Percentiles rank a stretch among this genome's conserved stretches.
These are phyloP conservation scores for Neobulgaria alba DNA, from an alignment of 2,329 filamentous ascomycete genomes.

Conservation along the genomic window DNA sequence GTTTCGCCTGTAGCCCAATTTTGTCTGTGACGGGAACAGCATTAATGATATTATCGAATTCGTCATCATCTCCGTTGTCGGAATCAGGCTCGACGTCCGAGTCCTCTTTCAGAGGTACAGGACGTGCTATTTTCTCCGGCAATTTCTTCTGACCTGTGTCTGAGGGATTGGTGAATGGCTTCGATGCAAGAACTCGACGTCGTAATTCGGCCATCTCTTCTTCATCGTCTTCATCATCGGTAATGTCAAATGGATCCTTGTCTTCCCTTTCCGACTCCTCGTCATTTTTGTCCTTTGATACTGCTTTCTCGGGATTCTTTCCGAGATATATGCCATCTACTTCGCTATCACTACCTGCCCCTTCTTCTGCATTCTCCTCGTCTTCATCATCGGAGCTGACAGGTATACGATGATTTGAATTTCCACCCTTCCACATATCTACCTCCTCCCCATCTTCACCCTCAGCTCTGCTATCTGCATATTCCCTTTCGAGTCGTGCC, in stretches of 20 bases:
- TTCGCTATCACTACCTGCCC: slow-evolving; percentile 37
- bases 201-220: slow-evolving; percentile 85
- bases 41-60: slow-evolving; percentile 89
- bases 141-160: slow-evolving; percentile 41
- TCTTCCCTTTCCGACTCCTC: slow-evolving; percentile 37
- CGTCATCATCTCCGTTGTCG: slow-evolving; percentile 60
- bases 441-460: slow-evolving; percentile 50
- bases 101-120: slow-evolving; percentile 47
- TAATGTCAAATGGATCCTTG: slow-evolving; percentile 65
- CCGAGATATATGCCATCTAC: slow-evolving; percentile 54
- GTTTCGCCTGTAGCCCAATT: slow-evolving; percentile 60
- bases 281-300: slow-evolving; percentile 31
- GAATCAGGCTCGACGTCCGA: slow-evolving; percentile 64
- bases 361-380: slow-evolving; percentile 37
- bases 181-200: slow-evolving; percentile 82
- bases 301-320: slow-evolving; percentile 37
- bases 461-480: slow-evolving; percentile 66
- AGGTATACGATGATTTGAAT: slow-evolving; percentile 61
- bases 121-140: slow-evolving; percentile 54
- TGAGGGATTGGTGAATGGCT: slow-evolving; percentile 64
- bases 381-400: slow-evolving; percentile 45
- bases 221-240: slow-evolving; percentile 73
- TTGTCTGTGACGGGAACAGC: slow-evolving; percentile 84
- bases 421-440: slow-evolving; percentile 87
- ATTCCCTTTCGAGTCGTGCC: slow-evolving; percentile 81